These are phyloP conservation scores for Saccharomycopsis crataegensis DNA, from an alignment of 1,139 yeast genomes.

Conservation along the genomic window DNA sequence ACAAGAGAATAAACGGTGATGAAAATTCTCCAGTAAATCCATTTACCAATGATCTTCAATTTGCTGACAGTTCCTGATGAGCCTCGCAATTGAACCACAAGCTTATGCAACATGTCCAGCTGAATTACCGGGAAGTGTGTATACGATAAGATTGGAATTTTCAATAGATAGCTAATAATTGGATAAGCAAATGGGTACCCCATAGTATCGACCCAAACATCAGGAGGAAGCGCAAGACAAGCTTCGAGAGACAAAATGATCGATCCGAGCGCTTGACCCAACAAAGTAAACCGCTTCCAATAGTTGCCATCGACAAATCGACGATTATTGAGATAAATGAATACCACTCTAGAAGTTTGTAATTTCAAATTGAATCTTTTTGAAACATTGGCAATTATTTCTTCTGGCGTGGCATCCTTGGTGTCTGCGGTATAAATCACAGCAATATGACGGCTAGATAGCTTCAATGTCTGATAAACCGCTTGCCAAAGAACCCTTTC, in stretches of 20 bases:
- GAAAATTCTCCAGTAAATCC: slow-evolving; percentile 62
- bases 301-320: slow-evolving; percentile 58
- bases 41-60: slow-evolving; percentile 36
- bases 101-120: slow-evolving; percentile 68
- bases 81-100: slow-evolving; percentile 30
- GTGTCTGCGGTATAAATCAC: slow-evolving; percentile 71
- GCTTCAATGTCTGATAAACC: slow-evolving; percentile 57
- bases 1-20: slow-evolving; percentile 56
- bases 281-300: slow-evolving; percentile 75
- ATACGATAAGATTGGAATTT: slow-evolving; percentile 75
- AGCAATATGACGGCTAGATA: slow-evolving; percentile 47
- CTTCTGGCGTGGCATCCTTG: slow-evolving; percentile 38
- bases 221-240: slow-evolving; percentile 62
- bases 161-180: slow-evolving; percentile 43
- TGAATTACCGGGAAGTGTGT: slow-evolving; percentile 94
- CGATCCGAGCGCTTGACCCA: slow-evolving; percentile 87
- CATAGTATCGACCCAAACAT: slow-evolving; percentile 90
- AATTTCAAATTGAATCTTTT: slow-evolving; percentile 58
- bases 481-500: slow-evolving; percentile 97
- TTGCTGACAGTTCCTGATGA: slow-evolving; percentile 12
- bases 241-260: slow-evolving; percentile 65
- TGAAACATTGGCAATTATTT: slow-evolving; percentile 51
- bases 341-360: slow-evolving; percentile 52
- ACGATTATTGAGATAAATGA: slow-evolving; percentile 61
- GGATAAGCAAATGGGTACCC: slow-evolving; percentile 89